Evolutionary conservation across 2,329 filamentous ascomycete genomes (phyloP).

Genomic region (Penicillium oxalicum): DNA sequence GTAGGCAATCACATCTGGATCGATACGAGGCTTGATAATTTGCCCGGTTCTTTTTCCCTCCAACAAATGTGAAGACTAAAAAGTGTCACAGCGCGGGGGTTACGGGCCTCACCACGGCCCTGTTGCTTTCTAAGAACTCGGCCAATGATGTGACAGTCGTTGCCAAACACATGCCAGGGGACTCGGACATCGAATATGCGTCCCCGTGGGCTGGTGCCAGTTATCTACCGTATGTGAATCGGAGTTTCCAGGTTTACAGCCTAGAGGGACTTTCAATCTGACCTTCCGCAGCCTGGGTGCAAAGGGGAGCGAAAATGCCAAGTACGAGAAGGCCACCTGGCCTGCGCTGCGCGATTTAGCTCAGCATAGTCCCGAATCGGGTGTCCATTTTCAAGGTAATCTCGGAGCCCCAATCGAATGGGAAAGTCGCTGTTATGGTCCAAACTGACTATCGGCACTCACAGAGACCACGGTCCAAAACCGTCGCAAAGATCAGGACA

Average conservation of each 20-base stretch:
- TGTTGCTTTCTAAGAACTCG: constrained; percentile 50
- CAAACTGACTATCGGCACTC: constrained; percentile 16
- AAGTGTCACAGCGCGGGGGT: constrained; percentile 51
- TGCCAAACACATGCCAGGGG: constrained; percentile 84
- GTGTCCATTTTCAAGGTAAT: constrained; percentile 66
- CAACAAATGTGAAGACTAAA: not conserved
- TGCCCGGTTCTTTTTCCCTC: not conserved
- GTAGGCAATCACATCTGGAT: not conserved
- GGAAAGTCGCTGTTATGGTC: too few species aligned
- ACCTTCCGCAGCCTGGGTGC: not conserved
- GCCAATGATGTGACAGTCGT: constrained; percentile 58
- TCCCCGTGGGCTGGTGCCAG: constrained; percentile 85
- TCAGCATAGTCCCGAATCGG: constrained; percentile 62
- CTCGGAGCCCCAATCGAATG: not conserved
- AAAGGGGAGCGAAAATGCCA: constrained; percentile 12
- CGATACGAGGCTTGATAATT: not conserved
- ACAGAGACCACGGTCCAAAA: constrained; percentile 1
- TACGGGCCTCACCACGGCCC: constrained; percentile 57
- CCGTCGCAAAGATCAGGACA: constrained; percentile 1
- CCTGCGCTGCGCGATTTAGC: constrained; percentile 53
- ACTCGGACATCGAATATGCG: constrained; percentile 82
- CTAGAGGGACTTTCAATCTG: not conserved
- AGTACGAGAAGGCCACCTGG: constrained; percentile 50
- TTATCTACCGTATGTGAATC: constrained; percentile 1
- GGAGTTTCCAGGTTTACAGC: too few species aligned